phyloP scores from a whole-genome alignment of 2,329 filamentous ascomycete species.

The Myriosclerotinia curreyana region DNA sequence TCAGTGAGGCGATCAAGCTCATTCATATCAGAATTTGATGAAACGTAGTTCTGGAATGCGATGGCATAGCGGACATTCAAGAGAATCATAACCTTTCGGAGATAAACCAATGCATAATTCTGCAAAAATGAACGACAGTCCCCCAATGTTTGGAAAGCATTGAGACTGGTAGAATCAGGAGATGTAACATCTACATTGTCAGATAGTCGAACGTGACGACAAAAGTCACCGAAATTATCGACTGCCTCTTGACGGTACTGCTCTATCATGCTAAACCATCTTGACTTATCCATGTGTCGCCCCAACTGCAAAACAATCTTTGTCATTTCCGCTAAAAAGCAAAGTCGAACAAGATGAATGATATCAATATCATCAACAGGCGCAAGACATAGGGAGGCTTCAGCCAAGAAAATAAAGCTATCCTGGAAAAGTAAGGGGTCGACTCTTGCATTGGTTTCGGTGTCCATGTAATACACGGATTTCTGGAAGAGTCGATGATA shows the following conservation, averaged over 20 bases:
- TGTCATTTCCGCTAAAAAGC: slow-evolving; percentile 86
- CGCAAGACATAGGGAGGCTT: slow-evolving; percentile 69
- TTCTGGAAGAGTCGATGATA: slow-evolving; percentile 66
- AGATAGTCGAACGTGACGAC: slow-evolving; percentile 26
- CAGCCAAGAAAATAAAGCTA: slow-evolving; percentile 75
- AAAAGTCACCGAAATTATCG: slow-evolving; percentile 33
- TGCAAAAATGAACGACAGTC: slow-evolving; percentile 61
- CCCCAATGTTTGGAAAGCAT: slow-evolving; percentile 51
- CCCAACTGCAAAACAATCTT: slow-evolving; percentile 67
- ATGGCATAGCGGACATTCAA: slow-evolving; percentile 86
- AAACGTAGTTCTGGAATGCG: slow-evolving; percentile 72
- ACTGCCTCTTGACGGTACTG: slow-evolving; percentile 3
- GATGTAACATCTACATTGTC: slow-evolving; percentile 32
- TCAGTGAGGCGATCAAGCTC: slow-evolving; percentile 82
- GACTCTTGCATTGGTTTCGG: neutral
- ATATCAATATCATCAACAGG: slow-evolving; percentile 69
- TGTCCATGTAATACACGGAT: slow-evolving; percentile 19
- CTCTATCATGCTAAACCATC: slow-evolving; percentile 45
- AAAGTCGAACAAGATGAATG: slow-evolving; percentile 75
- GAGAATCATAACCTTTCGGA: slow-evolving; percentile 80
- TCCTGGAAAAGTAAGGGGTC: slow-evolving; percentile 65
- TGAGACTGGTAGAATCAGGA: slow-evolving; percentile 54
- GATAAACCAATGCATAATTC: slow-evolving; percentile 84
- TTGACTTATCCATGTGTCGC: slow-evolving; percentile 51
- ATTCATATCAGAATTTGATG: slow-evolving; percentile 61